A percentile compares a stretch with the other conserved stretches of the same genome.
phyloP scores from a whole-genome alignment of 352 stramenopile species.

The Pythium rishiriense region DNA sequence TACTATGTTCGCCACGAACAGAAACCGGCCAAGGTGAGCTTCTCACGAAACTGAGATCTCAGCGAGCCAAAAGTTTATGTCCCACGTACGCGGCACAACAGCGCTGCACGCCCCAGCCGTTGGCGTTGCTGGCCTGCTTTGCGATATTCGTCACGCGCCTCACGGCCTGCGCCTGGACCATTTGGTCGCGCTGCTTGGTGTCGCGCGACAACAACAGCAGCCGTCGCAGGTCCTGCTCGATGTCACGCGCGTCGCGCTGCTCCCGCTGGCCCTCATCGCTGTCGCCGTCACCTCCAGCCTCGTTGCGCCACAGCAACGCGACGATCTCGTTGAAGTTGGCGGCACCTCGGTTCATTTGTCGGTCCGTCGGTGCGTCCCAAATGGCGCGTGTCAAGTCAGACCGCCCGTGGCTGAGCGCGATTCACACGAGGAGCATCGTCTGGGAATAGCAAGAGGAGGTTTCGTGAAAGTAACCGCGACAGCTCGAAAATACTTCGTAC shows the following conservation, averaged over 20 bases:
- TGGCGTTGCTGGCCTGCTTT: conserved; percentile 33
- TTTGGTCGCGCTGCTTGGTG: conserved; percentile 42
- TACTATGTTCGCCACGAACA: conserved; percentile 37
- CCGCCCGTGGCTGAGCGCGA: too few species aligned
- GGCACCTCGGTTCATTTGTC: conserved; percentile 2
- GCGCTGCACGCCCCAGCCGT: conserved; percentile 25
- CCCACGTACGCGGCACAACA: conserved; percentile 8
- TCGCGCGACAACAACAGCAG: conserved; percentile 60
- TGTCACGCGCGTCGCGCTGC: conserved; percentile 39
- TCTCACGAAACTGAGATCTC: conserved; percentile 10
- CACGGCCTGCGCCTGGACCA: conserved; percentile 64
- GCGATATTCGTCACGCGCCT: conserved; percentile 43
- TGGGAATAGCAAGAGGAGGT: not conserved
- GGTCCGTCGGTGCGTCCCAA: conserved; percentile 5
- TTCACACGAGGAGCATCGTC: too few species aligned
- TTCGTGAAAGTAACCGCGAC: not conserved
- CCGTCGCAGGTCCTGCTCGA: conserved; percentile 50
- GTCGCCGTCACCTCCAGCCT: conserved; percentile 22
- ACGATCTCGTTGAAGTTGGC: conserved; percentile 58
- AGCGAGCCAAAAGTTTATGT: not conserved
- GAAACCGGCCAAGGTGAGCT: not conserved
- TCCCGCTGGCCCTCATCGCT: not conserved
- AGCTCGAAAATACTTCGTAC: not conserved
- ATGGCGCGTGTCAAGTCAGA: not conserved
- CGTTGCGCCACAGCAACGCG: conserved; percentile 52